phyloP scores from a whole-genome alignment of 495 filamentous ascomycete species.

The Bacidia gigantensis region DNA sequence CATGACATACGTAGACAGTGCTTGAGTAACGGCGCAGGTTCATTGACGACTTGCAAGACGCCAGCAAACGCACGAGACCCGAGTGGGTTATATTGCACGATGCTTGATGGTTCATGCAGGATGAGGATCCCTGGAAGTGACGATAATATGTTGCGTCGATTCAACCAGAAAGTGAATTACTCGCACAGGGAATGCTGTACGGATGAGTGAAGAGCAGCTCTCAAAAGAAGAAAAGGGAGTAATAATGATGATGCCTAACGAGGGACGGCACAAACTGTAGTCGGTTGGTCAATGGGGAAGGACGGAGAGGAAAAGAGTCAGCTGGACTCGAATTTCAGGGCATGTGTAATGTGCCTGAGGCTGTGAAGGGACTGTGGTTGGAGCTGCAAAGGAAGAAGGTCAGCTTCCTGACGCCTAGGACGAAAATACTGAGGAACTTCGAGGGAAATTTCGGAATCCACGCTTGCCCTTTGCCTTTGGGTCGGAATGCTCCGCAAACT shows the following conservation, averaged over 20 bases:
- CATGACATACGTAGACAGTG: neutral
- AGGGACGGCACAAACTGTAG: constrained; percentile 1
- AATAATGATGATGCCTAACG: constrained; percentile 9
- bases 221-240: neutral
- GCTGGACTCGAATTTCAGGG: constrained; percentile 1
- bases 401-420: neutral
- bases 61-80: constrained; percentile 39
- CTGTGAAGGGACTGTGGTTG: constrained; percentile 1
- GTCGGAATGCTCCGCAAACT: too few species aligned
- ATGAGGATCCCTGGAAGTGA: too few species aligned
- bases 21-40: constrained; percentile 39
- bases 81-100: neutral
- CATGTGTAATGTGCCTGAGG: neutral
- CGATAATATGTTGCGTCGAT: too few species aligned
- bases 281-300: constrained; percentile 13
- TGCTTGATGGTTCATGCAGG: too few species aligned
- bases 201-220: neutral
- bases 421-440: constrained; percentile 1
- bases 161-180: too few species aligned
- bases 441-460: too few species aligned
- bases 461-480: too few species aligned
- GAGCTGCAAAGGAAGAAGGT: neutral
- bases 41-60: constrained; percentile 50
- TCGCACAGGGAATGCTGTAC: too few species aligned
- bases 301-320: neutral